Base-by-base conservation (phyloP, 257 asterid genomes). In the Thymus quinquecostatus region DNA sequence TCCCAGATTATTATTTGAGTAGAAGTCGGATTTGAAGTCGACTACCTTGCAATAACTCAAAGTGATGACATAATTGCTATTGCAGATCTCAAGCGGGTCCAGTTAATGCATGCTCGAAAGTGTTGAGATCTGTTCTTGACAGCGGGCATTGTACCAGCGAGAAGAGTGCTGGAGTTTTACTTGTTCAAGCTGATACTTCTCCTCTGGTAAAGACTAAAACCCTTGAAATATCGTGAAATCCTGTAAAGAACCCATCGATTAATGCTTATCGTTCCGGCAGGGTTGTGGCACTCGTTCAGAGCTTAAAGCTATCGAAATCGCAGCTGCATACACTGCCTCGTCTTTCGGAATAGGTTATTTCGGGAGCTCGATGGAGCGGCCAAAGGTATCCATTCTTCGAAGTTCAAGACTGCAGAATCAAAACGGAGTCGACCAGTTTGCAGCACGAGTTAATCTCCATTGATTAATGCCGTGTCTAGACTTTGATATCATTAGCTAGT, bases 311-410 rank as follows among this genome's bases (percentile, higher is more conserved):
- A 89, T 87, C 72, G 97, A 93, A 80, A 79, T 93, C 57, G 97
- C 77, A 8, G 98, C 97, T 68, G 85, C 84, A 11, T 93, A 83
- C 70, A 89, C 97, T 74, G 83, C 97, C 68, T 71, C 84, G 1
- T 93, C 98, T 38, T 93, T 93, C 68, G 98, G 98, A 69, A 80
- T 93, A 33, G 98, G 98, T 71, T 91, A 89, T 83, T 89, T 89
- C 68, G 97, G 96, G 67, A 89, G 87, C 83, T 86, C 87, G 53
- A 85, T 91, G 96, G 85, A 83, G 73, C 80, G 85, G 41, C 98
- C 98, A 8, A 93, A 91, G 98, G 98, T 92, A 30, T 87, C 92
- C 8, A 83, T 87, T 47, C 83, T 87, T 36, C 76, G 96, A 57
- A 86, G 86, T 34, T 49, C 76, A 47, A 80, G 74, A 34, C 82